Percentiles rank a stretch among this genome's conserved stretches.
These are phyloP conservation scores for Noccaea caerulescens DNA, from an alignment of 345 rosid genomes.

Conservation along the genomic window DNA sequence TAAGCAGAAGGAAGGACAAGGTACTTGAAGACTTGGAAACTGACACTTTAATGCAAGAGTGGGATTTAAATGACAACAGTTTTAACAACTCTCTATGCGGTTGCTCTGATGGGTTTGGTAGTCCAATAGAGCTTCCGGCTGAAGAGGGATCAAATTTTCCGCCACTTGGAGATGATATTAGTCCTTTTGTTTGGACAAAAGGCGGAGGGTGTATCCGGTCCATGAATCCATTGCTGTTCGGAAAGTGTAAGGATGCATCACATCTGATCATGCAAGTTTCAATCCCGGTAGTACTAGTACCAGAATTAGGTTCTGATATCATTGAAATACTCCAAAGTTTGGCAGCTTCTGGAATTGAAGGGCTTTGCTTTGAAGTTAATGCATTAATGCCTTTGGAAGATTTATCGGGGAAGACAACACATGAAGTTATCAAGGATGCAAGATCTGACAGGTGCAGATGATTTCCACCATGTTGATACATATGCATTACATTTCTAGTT, in stretches of 20 bases:
- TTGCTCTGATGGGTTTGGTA: conserved; percentile 78
- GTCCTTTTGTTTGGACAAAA: conserved; percentile 51
- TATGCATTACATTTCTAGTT: conserved; percentile 17
- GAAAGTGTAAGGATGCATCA: conserved; percentile 53
- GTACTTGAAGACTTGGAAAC: conserved; percentile 71
- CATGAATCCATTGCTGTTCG: conserved; percentile 57
- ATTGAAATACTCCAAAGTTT: conserved; percentile 50
- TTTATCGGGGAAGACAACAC: conserved; percentile 59
- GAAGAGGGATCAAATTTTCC: conserved; percentile 48
- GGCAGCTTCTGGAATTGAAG: conserved; percentile 56
- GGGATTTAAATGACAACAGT: conserved; percentile 64
- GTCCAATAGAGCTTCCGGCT: conserved; percentile 66
- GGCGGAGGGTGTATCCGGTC: conserved; percentile 63
- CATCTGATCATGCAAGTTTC: conserved; percentile 69
- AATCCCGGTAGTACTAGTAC: conserved; percentile 56
- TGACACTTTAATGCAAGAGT: conserved; percentile 62
- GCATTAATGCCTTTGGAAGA: conserved; percentile 73
- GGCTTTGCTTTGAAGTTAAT: conserved; percentile 48
- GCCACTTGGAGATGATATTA: conserved; percentile 56
- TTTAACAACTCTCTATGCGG: conserved; percentile 49
- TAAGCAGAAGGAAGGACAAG: conserved; percentile 57
- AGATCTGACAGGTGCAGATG: conserved; percentile 46
- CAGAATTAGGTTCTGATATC: conserved; percentile 61
- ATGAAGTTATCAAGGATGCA: conserved; percentile 51
- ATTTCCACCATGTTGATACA: conserved; percentile 26